Conservation (phyloP, 2,329 filamentous ascomycete species). For the Phialophora chinensis region DNA sequence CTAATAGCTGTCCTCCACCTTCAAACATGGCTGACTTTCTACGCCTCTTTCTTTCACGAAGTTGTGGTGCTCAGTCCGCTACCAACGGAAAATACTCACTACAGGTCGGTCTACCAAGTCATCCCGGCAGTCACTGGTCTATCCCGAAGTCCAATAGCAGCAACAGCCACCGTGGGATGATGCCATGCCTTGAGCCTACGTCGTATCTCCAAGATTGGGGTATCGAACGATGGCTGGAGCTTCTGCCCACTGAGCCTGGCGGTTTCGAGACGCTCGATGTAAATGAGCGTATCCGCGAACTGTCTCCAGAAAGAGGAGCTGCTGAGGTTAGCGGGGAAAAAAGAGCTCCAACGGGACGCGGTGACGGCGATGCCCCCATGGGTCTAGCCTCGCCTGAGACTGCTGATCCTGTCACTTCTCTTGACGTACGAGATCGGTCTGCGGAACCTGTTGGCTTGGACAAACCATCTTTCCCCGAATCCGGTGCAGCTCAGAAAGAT, state of each 20-base stretch:
- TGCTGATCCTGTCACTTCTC: neutral
- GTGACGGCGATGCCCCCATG: neutral
- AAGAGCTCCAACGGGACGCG: neutral
- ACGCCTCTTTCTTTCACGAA: neutral
- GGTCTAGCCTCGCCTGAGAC: neutral
- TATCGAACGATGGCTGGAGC: neutral
- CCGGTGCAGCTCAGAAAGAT: neutral
- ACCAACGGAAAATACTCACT: constrained; percentile 6
- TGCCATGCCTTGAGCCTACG: neutral
- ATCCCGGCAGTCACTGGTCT: neutral
- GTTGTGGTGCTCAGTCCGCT: neutral
- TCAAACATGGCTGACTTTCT: neutral
- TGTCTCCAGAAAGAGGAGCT: neutral
- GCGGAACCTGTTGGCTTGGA: neutral
- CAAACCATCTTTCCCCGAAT: neutral
- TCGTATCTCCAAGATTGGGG: neutral
- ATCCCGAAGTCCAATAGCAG: neutral
- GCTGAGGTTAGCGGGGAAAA: neutral
- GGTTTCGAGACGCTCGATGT: neutral
- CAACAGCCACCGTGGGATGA: neutral
- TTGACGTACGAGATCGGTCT: neutral
- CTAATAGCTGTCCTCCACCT: neutral
- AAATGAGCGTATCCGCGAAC: neutral
- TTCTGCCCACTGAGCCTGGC: neutral
- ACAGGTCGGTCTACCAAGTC: neutral